Evolutionary conservation across 2,329 filamentous ascomycete genomes (phyloP).

Genomic region (Penicillium nordicum): DNA sequence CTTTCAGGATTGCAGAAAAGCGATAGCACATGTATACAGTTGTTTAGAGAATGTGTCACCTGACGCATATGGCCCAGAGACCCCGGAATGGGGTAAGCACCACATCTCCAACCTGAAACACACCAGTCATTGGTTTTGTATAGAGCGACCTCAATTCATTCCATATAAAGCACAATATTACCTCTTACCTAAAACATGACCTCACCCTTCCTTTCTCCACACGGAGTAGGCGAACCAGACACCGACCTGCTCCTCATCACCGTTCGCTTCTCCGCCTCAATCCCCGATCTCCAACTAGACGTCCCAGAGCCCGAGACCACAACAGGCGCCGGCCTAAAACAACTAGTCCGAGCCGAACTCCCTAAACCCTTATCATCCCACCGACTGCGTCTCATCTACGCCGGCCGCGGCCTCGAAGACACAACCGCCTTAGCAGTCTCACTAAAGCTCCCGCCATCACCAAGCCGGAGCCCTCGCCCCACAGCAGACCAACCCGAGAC

Average conservation of each 20-base stretch:
- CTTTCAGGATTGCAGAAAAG: not conserved
- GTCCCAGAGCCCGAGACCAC: slow-evolving; percentile 65
- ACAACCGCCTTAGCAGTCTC: slow-evolving; percentile 63
- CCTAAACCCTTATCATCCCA: slow-evolving; percentile 59
- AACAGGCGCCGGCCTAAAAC: slow-evolving; percentile 75
- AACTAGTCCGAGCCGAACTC: slow-evolving; percentile 71
- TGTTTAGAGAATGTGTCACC: slow-evolving; percentile 1
- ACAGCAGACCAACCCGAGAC: slow-evolving; percentile 12
- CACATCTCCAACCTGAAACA: slow-evolving; percentile 1
- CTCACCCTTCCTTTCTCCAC: slow-evolving; percentile 14
- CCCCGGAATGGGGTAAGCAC: slow-evolving; percentile 4
- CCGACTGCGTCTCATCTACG: slow-evolving; percentile 83
- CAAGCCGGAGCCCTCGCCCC: slow-evolving; percentile 42
- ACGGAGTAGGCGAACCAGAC: slow-evolving; percentile 7
- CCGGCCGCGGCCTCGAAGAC: slow-evolving; percentile 81
- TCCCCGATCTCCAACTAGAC: slow-evolving; percentile 78
- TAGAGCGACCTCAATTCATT: not conserved
- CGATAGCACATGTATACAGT: not conserved
- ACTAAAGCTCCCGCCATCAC: slow-evolving; percentile 61
- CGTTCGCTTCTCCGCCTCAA: slow-evolving; percentile 82
- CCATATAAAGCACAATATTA: not conserved
- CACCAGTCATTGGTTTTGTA: not conserved
- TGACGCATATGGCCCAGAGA: slow-evolving; percentile 4
- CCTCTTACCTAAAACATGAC: slow-evolving; percentile 16
- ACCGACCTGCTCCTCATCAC: slow-evolving; percentile 63